Percentiles rank a stretch among this genome's conserved stretches.
phyloP scores from a whole-genome alignment of 2,329 filamentous ascomycete species.

The Dactylellina leptospora region DNA sequence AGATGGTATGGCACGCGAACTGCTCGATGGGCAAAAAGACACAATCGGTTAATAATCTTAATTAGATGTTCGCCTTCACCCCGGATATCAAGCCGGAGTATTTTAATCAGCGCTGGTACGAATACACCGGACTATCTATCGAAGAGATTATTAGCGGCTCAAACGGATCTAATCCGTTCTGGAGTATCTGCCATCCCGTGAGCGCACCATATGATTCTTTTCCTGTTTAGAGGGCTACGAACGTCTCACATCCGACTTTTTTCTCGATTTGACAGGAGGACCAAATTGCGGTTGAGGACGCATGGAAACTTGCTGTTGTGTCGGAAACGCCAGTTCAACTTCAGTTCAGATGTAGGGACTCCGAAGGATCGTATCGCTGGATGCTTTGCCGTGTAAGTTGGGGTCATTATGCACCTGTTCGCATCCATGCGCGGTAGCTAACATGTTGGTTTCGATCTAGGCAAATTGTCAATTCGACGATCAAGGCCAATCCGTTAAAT shows the following conservation, averaged over 20 bases:
- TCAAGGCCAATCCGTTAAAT: constrained; percentile 22
- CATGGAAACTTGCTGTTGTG: constrained; percentile 58
- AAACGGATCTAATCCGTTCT: constrained; percentile 35
- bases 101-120: constrained; percentile 52
- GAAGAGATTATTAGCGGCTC: constrained; percentile 9
- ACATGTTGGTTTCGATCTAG: constrained; percentile 9
- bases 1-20: constrained; percentile 31
- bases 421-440: neutral
- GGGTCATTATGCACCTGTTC: neutral
- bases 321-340: constrained; percentile 72
- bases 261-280: constrained; percentile 26
- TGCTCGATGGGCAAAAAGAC: too few relatives aligned
- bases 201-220: constrained; percentile 8
- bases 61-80: constrained; percentile 49
- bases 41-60: too few relatives aligned
- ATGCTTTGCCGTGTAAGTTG: constrained; percentile 72
- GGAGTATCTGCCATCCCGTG: constrained; percentile 46
- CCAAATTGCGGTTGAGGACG: constrained; percentile 37
- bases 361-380: constrained; percentile 78
- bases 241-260: constrained; percentile 11
- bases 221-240: neutral
- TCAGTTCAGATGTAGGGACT: constrained; percentile 74
- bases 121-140: constrained; percentile 47
- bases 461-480: constrained; percentile 36
- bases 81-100: constrained; percentile 49